phyloP scores from a whole-genome alignment of 139 green algal genomes.

The Tetradesmus lagerheimii region DNA sequence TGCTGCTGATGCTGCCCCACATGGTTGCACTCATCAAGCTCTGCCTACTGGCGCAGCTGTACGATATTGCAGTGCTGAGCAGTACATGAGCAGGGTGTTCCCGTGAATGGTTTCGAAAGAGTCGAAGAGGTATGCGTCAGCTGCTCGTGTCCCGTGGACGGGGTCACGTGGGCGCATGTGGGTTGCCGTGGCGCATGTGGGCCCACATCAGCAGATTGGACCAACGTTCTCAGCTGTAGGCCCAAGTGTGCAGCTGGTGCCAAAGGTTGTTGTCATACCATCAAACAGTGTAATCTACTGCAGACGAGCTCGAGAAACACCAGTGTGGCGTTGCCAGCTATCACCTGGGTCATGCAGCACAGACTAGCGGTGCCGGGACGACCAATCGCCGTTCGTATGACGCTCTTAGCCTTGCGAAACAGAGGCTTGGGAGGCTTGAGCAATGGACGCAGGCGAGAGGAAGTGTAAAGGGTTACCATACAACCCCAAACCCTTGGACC shows the following conservation, averaged over 20 bases:
- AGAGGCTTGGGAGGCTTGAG: too few species aligned
- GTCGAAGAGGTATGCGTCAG: not conserved
- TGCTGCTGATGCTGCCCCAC: slow-evolving; percentile 45
- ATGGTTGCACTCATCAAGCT: slow-evolving; percentile 43
- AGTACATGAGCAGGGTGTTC: not conserved
- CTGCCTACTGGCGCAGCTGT: not conserved
- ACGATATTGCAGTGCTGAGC: slow-evolving; percentile 6
- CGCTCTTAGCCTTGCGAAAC: too few species aligned
- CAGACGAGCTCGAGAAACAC: too few species aligned
- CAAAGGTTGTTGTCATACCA: too few species aligned
- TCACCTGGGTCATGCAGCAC: too few species aligned
- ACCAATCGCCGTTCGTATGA: too few species aligned
- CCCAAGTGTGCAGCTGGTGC: too few species aligned
- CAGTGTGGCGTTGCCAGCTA: too few species aligned
- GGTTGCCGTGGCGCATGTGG: not conserved
- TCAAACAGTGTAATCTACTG: too few species aligned
- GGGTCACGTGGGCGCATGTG: not conserved
- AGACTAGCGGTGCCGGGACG: too few species aligned
- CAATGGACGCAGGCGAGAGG: not conserved
- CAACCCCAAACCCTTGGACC: not conserved
- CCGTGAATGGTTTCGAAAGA: not conserved
- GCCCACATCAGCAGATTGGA: not conserved
- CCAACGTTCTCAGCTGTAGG: not conserved
- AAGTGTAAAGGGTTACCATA: not conserved
- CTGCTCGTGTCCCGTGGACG: not conserved